Base-by-base conservation (phyloP, 345 rosid genomes). In the Psidium guajava region DNA sequence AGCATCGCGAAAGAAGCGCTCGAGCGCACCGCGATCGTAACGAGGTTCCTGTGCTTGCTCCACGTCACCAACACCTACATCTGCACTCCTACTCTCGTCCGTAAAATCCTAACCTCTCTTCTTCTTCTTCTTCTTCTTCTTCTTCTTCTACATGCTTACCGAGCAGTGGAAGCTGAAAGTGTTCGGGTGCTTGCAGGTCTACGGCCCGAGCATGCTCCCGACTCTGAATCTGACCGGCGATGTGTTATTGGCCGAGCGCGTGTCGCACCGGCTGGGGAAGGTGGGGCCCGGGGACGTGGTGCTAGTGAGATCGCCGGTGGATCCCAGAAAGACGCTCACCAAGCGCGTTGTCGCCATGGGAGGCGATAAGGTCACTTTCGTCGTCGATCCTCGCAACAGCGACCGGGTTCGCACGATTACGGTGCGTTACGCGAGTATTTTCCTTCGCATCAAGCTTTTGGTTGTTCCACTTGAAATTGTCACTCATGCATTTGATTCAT, bases 171-270 rank as follows among this genome's bases (percentile, higher is more conserved):
- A 73, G 22, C 10, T 73, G 14, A n/a, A 5, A 22, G 86, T 32
- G 61, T 52, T 85, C 64, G 51, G 81, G 64, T 77, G 86, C 57
- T 82, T 88, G 86, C 92, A 94, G 98, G 96, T 93, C 59, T 91
- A 88, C 58, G 98, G 96, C 8, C 93, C 95, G 8, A 95, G 98
- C 86, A 95, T 95, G 98, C 92, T 95, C 64, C 98, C 98, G 40
- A 94, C 98, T 51, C 90, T 95, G 87, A 94, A 94, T 86, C 87
- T 91, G 11, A 86, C 92, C 4, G 98, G 98, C 6, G 98, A 95
- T 87, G 94, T 95, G 27, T 83, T 95, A 40, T 75, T 94, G 18
- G 89, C 93, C 8, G 98, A 95, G 81, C 91, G 89, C 88, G 54
- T 93, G 64, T 94, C 99, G 6, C 98, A 92, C 85, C 89, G 95